These are phyloP conservation scores for Lipomyces starkeyi DNA, from an alignment of 805 yeast genomes.

Conservation along the genomic window DNA sequence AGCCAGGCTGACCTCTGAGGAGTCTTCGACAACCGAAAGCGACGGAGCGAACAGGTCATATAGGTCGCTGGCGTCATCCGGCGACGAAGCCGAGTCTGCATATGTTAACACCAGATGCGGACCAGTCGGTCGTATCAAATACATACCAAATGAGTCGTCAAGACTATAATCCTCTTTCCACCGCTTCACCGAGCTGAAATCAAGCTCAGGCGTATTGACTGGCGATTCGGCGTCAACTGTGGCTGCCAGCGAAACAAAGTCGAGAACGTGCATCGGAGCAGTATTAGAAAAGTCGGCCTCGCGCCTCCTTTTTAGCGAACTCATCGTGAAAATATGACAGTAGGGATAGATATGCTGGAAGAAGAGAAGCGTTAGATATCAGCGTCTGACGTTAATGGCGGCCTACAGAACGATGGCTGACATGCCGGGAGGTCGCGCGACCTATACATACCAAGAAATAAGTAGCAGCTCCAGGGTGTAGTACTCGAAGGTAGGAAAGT, in stretches of 20 bases:
- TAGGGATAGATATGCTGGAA: not conserved
- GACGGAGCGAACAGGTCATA: constrained; percentile 29
- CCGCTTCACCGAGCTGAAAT: constrained; percentile 22
- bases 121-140: not conserved
- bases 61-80: constrained; percentile 29
- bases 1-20: constrained; percentile 11
- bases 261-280: not conserved
- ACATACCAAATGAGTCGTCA: constrained; percentile 9
- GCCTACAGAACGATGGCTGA: not conserved
- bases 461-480: not conserved
- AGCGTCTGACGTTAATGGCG: not conserved
- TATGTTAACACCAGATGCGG: not conserved
- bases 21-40: constrained; percentile 18
- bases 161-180: constrained; percentile 14
- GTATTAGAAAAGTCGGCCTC: not conserved
- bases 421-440: not conserved
- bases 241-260: not conserved
- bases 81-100: constrained; percentile 19
- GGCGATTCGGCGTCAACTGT: constrained; percentile 7
- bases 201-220: constrained; percentile 14
- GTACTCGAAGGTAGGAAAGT: not conserved
- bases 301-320: not conserved
- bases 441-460: not conserved
- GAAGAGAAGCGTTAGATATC: not conserved
- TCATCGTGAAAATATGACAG: not conserved